Conservation (phyloP, 2,329 filamentous ascomycete species). For the Coniochaeta hoffmannii region DNA sequence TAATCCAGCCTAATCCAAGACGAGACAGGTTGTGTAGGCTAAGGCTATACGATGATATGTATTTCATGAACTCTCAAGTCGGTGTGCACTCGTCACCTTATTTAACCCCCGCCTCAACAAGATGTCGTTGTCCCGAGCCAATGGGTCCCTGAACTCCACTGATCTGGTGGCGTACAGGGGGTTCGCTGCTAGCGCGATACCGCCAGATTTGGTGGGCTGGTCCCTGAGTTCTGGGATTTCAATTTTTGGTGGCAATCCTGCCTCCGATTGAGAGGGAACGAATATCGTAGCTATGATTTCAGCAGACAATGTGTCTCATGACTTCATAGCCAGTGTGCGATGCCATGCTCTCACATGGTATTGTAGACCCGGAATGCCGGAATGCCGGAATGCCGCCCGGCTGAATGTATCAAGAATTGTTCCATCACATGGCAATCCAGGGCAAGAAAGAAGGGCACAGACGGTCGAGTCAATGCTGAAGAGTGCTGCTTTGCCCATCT, state of each 20-base stretch:
- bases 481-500: not conserved
- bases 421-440: not conserved
- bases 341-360: not conserved
- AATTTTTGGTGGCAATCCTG: no score
- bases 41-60: not conserved
- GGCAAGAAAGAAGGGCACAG: not conserved
- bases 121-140: not conserved
- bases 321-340: no score
- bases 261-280: no score
- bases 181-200: not conserved
- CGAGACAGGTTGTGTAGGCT: not conserved
- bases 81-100: no score
- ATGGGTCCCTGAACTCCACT: not conserved
- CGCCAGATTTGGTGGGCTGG: constrained; percentile 1
- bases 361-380: not conserved
- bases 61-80: not conserved
- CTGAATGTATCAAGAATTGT: not conserved
- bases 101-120: constrained; percentile 1
- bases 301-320: no score
- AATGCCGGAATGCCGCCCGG: not conserved
- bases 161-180: not conserved
- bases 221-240: no score
- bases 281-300: no score
- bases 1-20: no score
- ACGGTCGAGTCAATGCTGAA: not conserved